Base-by-base conservation (phyloP, 2,329 filamentous ascomycete species). In the Periglandula ipomoeae region DNA sequence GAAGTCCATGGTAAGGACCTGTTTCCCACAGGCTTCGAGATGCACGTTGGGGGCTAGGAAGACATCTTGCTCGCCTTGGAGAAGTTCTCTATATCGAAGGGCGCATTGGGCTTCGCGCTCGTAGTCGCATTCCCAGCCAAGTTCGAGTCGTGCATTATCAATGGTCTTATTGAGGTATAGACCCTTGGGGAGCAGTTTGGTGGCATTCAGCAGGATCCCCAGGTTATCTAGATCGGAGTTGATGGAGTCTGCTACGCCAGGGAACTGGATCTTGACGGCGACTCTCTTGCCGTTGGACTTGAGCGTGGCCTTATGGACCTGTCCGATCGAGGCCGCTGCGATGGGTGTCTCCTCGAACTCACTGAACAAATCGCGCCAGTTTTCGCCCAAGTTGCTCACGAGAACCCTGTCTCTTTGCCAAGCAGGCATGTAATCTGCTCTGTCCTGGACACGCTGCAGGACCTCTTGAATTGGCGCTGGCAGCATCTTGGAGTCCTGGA, bases 121-220 rank as follows among this genome's bases (percentile, higher is more conserved):
- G 64, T 98, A 98, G 70, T 98, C 89, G 63, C 91, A 97, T 71
- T 98, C 93, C 93, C 93, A 98, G 4, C 81, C 90, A 3, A 98
- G 79, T 66, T 98, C 93, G 2, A 81, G 82, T 9, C 93, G 82
- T 4, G 93, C 91, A 62, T 98, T 98, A 56, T 87, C 90, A 56
- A 98, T 97, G 1, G 93, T 98, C 67, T 95, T 96, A 69, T 98
- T 87, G 7, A 98, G 82, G 61, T 93, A 98, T 0, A 98, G 74
- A 1, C 93, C 93, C 61, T 87, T 90, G 1, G 93, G 94, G 1
- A 98, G 76, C 23, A 98, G 79, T 50, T 87, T 84, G 5, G 90
- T 95, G 23, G 93, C 93, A 5, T 88, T 93, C 11, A 98, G 79
- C 2, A 98, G 82, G 49, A 98, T 78, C 8, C 86, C 88, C 27